phyloP scores from a whole-genome alignment of 371 early-diverging fungal genomes.

The Mucor velutinosus region DNA sequence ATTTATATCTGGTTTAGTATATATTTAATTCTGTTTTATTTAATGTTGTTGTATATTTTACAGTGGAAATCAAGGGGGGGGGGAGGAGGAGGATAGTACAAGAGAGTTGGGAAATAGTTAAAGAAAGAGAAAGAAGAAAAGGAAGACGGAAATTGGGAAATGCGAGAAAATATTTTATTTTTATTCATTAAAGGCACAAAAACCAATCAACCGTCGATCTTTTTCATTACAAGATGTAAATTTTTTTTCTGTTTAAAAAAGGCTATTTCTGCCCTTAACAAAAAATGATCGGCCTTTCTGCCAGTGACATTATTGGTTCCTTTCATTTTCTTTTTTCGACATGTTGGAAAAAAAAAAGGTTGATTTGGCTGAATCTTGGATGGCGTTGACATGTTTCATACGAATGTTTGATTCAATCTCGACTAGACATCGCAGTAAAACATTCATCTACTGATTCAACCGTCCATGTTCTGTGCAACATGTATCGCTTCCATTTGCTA shows the following conservation, averaged over 20 bases:
- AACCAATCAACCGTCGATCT: constrained; percentile 42
- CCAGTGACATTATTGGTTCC: constrained; percentile 27
- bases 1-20: constrained; percentile 10
- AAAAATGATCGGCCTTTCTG: constrained; percentile 31
- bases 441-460: background rate
- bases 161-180: constrained; percentile 1
- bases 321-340: background rate
- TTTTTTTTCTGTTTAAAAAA: constrained; percentile 20
- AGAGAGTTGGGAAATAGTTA: background rate
- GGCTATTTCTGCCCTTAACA: constrained; percentile 9
- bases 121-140: background rate
- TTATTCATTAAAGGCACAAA: background rate
- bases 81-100: background rate
- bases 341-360: background rate
- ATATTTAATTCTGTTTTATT: background rate
- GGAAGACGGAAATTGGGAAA: background rate
- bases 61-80: constrained; percentile 7
- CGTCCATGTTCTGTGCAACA: background rate
- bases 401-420: background rate
- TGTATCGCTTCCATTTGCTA: background rate
- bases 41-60: constrained; percentile 7
- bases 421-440: background rate
- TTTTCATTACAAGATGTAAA: constrained; percentile 8
- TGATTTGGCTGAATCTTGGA: background rate
- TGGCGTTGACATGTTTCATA: background rate